phyloP scores from a whole-genome alignment of 2,329 filamentous ascomycete species.

The Aspergillus neotritici region DNA sequence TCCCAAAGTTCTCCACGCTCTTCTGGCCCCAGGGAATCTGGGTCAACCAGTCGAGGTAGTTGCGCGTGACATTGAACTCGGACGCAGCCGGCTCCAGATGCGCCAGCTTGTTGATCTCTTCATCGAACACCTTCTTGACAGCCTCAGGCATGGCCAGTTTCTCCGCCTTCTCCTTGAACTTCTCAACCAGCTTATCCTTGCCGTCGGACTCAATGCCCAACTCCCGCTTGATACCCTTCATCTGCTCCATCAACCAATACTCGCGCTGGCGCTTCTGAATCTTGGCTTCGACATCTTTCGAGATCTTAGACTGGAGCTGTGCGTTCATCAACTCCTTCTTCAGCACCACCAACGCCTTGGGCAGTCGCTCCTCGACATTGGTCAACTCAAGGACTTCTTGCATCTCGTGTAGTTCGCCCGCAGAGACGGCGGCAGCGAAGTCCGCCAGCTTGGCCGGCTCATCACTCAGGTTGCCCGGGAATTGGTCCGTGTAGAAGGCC shows the following conservation, averaged over 20 bases:
- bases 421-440: slow-evolving; percentile 94
- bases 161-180: slow-evolving; percentile 89
- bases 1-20: slow-evolving; percentile 94
- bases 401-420: slow-evolving; percentile 82
- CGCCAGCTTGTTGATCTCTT: slow-evolving; percentile 94
- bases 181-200: slow-evolving; percentile 96
- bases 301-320: slow-evolving; percentile 92
- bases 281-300: slow-evolving; percentile 94
- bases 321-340: slow-evolving; percentile 99
- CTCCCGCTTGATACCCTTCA: slow-evolving; percentile 96
- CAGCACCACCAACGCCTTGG: slow-evolving; percentile 83
- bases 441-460: slow-evolving; percentile 94
- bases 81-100: slow-evolving; percentile 93
- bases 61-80: slow-evolving; percentile 96
- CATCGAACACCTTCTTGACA: slow-evolving; percentile 95
- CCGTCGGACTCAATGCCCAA: slow-evolving; percentile 95
- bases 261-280: slow-evolving; percentile 96
- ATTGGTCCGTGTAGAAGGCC: slow-evolving; percentile 93
- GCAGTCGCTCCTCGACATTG: slow-evolving; percentile 86
- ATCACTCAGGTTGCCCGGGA: slow-evolving; percentile 87
- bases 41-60: slow-evolving; percentile 97
- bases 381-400: slow-evolving; percentile 86
- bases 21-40: slow-evolving; percentile 96
- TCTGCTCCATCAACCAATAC: slow-evolving; percentile 99
- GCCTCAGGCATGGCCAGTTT: slow-evolving; percentile 96